A percentile compares a stretch with the other conserved stretches of the same genome.
Conservation (phyloP, 2,329 filamentous ascomycete species). For the Colletotrichum cereale region DNA sequence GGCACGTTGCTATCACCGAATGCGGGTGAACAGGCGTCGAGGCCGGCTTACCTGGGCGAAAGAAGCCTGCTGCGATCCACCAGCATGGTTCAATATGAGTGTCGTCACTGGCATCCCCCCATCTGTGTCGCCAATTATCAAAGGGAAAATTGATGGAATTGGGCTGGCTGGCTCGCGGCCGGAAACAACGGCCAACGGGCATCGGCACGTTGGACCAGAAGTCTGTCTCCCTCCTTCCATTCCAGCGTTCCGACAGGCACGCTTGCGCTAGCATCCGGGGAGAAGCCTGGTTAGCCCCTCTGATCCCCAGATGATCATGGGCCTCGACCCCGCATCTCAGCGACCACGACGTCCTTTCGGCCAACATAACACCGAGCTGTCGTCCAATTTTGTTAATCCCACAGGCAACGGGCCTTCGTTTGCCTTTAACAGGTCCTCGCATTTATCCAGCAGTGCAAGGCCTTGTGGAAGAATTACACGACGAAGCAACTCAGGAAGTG, state of each 20-base stretch:
- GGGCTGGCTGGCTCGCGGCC: background rate
- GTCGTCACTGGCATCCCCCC: background rate
- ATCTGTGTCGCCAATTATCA: background rate
- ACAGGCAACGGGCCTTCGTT: background rate
- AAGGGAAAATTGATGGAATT: background rate
- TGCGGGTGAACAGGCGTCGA: background rate
- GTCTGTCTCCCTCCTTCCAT: background rate
- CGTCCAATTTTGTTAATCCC: background rate
- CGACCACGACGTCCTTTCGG: constrained; percentile 19
- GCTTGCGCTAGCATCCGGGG: constrained; percentile 7
- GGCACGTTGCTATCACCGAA: background rate
- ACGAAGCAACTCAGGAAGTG: background rate
- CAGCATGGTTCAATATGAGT: background rate
- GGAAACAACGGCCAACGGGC: background rate
- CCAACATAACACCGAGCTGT: constrained; percentile 24
- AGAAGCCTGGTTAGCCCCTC: constrained; percentile 18
- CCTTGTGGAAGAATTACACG: background rate
- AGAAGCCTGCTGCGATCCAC: background rate
- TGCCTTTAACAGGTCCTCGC: background rate
- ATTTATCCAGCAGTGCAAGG: background rate
- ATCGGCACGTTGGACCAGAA: background rate
- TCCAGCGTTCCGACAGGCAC: constrained; percentile 25
- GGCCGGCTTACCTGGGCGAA: background rate
- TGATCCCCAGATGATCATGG: constrained; percentile 33
- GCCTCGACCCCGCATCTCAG: constrained; percentile 16